Evolutionary conservation across 2,329 filamentous ascomycete genomes (phyloP).

Genomic region (Fusarium sp.): DNA sequence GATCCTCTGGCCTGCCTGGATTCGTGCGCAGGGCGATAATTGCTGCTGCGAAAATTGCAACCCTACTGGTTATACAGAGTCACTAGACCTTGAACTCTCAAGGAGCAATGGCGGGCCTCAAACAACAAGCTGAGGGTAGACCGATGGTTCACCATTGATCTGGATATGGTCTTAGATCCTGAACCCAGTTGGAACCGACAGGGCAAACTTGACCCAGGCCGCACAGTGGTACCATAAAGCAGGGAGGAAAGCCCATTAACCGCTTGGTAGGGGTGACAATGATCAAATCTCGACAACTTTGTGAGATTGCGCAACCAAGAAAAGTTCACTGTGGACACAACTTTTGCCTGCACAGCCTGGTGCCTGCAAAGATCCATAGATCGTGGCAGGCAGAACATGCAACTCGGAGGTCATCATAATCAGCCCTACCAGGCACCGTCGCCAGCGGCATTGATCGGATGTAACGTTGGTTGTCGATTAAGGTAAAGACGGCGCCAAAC

Average conservation of each 20-base stretch:
- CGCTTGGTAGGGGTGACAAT: neutral
- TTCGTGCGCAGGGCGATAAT: neutral
- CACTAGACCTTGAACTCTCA: neutral
- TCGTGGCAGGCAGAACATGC: neutral
- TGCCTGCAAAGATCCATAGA: neutral
- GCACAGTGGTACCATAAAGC: neutral
- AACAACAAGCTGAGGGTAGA: neutral
- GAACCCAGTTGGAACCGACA: neutral
- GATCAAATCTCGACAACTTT: neutral
- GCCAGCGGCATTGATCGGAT: neutral
- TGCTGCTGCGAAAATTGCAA: neutral
- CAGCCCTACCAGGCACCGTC: constrained; percentile 26
- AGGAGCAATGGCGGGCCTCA: neutral
- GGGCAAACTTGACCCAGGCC: neutral
- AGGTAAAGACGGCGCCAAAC: neutral
- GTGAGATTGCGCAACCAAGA: neutral
- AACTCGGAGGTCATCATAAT: neutral
- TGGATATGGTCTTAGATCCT: neutral
- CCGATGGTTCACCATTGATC: neutral
- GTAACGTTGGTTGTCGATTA: neutral
- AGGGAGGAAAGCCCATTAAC: neutral
- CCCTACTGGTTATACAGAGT: neutral
- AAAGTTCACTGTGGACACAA: neutral
- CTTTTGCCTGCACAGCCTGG: neutral
- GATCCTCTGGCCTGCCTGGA: neutral